Base-by-base conservation (phyloP, 1,284 basidiomycete genomes). In the Amylostereum areolatum region DNA sequence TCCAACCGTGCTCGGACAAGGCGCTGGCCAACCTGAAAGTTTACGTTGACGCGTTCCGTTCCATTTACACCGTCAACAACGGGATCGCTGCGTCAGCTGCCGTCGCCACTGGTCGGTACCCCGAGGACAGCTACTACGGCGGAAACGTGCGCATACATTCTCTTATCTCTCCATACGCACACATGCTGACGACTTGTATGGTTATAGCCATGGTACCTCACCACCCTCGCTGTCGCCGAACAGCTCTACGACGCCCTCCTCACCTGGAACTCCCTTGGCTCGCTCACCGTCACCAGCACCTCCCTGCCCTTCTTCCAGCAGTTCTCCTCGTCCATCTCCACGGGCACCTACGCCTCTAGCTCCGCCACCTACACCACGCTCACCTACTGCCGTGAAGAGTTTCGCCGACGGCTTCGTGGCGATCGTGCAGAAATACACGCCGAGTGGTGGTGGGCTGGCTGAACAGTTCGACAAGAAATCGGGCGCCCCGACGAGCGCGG, bases 1-100 rank as follows among this genome's bases (percentile, higher is more conserved):
- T 78, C 68, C 79, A 81, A 59, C 80, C 80, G 2, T 81, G 79
- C 57, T 81, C 79, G 0, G 77, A 80, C 62, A 69, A 68, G 51
- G 78, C 78, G 1, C 67, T 81, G 36, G 69, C 77, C 0, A 80
- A 73, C 55, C 65, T 78, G 39, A 72, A 74, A 55, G 66, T 67
- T 7, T 77, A 77, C 52, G 72, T 78, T 48, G 73, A 81, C 53
- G 66, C 75, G 0, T 81, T 81, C 71, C 69, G 78, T 28, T 57
- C 63, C 27, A 63, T 80, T 43, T 81, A 80, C 52, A 4, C 59
- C 24, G 63, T 81, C 61, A 81, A 81, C 65, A 63, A 53, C 52
- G 73, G 69, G 10, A 67, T 72, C 36, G 56, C 68, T 7, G 60
- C 72, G 18, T 66, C 64, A 37, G 60, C 60, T 3, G 72, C 76